phyloP scores from a whole-genome alignment of 2,329 filamentous ascomycete species.

The Ascochyta pisi region DNA sequence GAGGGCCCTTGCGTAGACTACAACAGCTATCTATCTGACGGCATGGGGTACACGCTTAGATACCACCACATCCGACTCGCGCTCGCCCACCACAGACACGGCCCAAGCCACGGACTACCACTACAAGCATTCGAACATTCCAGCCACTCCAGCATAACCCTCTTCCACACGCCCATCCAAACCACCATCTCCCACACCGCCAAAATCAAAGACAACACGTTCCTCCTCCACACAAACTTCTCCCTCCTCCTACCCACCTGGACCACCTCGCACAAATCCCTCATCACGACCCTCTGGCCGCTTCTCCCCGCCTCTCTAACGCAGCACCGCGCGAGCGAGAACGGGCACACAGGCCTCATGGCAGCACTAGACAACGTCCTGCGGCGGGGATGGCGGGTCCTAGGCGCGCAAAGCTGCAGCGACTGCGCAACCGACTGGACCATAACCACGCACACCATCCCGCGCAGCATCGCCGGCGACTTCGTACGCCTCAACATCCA shows the following conservation, averaged over 20 bases:
- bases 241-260: slow-evolving; percentile 25
- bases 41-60: slow-evolving; percentile 26
- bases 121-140: slow-evolving; percentile 25
- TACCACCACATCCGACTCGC: slow-evolving; percentile 43
- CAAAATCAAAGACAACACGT: slow-evolving; percentile 17
- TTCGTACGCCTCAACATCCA: slow-evolving; percentile 26
- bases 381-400: slow-evolving; percentile 24
- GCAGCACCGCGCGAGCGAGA: slow-evolving; percentile 32
- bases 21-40: slow-evolving; percentile 36
- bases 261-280: slow-evolving; percentile 10
- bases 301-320: slow-evolving; percentile 35
- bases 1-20: slow-evolving; percentile 31
- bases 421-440: slow-evolving; percentile 39
- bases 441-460: slow-evolving; percentile 14
- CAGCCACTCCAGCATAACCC: slow-evolving; percentile 13
- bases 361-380: slow-evolving; percentile 30
- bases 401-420: slow-evolving; percentile 27
- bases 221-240: slow-evolving; percentile 32
- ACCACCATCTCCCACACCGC: slow-evolving; percentile 24
- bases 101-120: slow-evolving; percentile 34
- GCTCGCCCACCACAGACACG: slow-evolving; percentile 27
- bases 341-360: slow-evolving; percentile 35
- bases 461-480: slow-evolving; percentile 13
- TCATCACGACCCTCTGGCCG: slow-evolving; percentile 25
- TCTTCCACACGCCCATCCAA: slow-evolving; percentile 22